These are phyloP conservation scores for Talaromyces sp. DNA, from an alignment of 2,329 filamentous ascomycete genomes.

Conservation along the genomic window DNA sequence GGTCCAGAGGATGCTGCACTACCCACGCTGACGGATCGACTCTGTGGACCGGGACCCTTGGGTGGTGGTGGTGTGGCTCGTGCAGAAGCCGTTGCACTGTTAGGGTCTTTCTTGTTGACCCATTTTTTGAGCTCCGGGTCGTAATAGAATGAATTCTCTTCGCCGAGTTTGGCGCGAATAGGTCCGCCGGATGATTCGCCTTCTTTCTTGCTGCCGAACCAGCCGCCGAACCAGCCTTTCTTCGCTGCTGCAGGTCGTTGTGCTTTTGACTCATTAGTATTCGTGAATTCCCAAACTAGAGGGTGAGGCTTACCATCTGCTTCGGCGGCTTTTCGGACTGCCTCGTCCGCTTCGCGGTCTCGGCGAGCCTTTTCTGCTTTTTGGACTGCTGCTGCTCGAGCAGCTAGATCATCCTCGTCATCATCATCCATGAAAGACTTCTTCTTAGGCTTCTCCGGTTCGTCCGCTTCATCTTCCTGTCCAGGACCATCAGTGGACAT, in stretches of 20 bases:
- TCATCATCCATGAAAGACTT: constrained; percentile 81
- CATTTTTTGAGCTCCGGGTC: constrained; percentile 96
- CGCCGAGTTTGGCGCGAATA: constrained; percentile 91
- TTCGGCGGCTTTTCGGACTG: constrained; percentile 80
- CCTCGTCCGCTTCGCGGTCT: constrained; percentile 78
- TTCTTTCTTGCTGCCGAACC: constrained; percentile 70
- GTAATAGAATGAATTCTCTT: constrained; percentile 89
- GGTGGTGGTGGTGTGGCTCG: constrained; percentile 77
- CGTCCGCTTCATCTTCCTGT: constrained; percentile 55
- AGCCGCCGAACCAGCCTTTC: constrained; percentile 75
- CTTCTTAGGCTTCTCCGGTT: constrained; percentile 64
- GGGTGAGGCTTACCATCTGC: constrained; percentile 53
- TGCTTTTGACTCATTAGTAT: constrained; percentile 45
- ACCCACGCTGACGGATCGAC: constrained; percentile 54
- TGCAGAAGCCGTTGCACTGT: constrained; percentile 57
- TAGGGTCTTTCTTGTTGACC: constrained; percentile 90
- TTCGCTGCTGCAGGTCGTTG: constrained; percentile 41
- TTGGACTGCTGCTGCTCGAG: constrained; percentile 52
- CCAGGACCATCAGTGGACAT: constrained; percentile 45
- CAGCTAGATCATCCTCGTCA: constrained; percentile 65
- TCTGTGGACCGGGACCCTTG: constrained; percentile 53
- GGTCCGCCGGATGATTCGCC: constrained; percentile 60
- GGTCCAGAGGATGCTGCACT: constrained; percentile 53
- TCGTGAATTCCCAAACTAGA: constrained; percentile 16
- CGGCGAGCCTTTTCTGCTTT: constrained; percentile 65